A percentile compares a stretch with the other conserved stretches of the same genome.
Conservation (phyloP, 768 basidiomycete genomes). For the Mycena belliarum region DNA sequence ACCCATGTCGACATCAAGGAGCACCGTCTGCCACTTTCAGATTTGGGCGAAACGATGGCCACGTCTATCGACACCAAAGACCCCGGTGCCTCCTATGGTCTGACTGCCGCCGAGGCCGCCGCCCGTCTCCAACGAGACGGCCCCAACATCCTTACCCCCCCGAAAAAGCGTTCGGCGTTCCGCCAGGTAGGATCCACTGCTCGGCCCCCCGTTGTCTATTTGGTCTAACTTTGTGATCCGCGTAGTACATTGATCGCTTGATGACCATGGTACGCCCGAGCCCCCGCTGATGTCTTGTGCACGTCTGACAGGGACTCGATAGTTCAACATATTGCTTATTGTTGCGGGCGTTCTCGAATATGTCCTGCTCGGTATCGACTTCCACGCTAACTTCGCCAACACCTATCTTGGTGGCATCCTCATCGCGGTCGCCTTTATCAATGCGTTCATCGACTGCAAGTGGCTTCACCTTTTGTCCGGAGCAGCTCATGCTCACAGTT, state of each 20-base stretch:
- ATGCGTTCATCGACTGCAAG: constrained; percentile 66
- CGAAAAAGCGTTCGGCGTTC: constrained; percentile 64
- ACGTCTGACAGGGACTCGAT: constrained; percentile 12
- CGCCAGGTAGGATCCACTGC: constrained; percentile 48
- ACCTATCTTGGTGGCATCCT: constrained; percentile 72
- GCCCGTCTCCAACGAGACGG: constrained; percentile 57
- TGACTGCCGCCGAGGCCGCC: constrained; percentile 54
- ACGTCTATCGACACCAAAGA: constrained; percentile 57
- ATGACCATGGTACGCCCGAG: constrained; percentile 40
- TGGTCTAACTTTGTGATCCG: constrained; percentile 4
- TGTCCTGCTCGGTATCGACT: constrained; percentile 61
- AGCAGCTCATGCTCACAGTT: neutral
- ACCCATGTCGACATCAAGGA: constrained; percentile 60
- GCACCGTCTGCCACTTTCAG: constrained; percentile 47
- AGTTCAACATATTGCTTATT: constrained; percentile 69
- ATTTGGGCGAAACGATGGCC: constrained; percentile 41
- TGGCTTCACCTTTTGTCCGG: constrained; percentile 12
- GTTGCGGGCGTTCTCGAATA: constrained; percentile 68
- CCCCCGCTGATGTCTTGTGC: constrained; percentile 29
- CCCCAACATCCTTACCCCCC: constrained; percentile 63
- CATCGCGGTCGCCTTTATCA: constrained; percentile 66
- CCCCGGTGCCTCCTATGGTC: constrained; percentile 49
- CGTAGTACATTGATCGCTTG: constrained; percentile 63
- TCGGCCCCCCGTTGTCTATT: neutral
- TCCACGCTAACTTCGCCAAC: constrained; percentile 62